Evolutionary conservation across 441 rosid species (phyloP).

Genomic region (Francoa sonchifolia): DNA sequence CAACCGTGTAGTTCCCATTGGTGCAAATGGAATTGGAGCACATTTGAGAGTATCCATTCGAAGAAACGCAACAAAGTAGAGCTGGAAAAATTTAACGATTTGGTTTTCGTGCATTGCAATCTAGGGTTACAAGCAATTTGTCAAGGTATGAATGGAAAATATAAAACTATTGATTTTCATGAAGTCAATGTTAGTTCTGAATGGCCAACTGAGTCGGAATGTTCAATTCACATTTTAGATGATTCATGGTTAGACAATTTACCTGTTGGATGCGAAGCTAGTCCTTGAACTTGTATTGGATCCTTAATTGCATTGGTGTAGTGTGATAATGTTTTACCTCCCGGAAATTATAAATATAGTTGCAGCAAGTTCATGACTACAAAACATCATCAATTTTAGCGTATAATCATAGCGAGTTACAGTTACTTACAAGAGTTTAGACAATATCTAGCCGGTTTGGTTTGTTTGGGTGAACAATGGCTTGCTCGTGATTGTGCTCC

Average conservation of each 20-base stretch:
- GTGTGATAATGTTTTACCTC: too few species aligned
- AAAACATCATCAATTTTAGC: too few species aligned
- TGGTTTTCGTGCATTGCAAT: slow-evolving; percentile 48
- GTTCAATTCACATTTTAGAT: slow-evolving; percentile 24
- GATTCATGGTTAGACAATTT: slow-evolving; percentile 38
- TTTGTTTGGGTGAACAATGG: too few species aligned
- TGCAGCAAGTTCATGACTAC: too few species aligned
- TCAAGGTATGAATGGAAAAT: slow-evolving; percentile 21
- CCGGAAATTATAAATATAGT: too few species aligned
- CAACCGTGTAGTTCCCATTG: slow-evolving; percentile 52
- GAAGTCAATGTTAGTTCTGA: slow-evolving; percentile 41
- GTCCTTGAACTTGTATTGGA: slow-evolving; percentile 22
- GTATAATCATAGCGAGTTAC: too few species aligned
- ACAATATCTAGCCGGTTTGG: too few species aligned
- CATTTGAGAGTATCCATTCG: slow-evolving; percentile 29
- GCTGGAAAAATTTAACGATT: slow-evolving; percentile 30
- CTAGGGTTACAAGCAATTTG: slow-evolving; percentile 36
- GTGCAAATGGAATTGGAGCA: slow-evolving; percentile 54
- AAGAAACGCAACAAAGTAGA: slow-evolving; percentile 26
- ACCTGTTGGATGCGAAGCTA: slow-evolving; percentile 23
- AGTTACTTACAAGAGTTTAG: too few species aligned
- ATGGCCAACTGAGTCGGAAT: slow-evolving; percentile 40
- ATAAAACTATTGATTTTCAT: slow-evolving; percentile 28
- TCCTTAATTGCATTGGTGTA: too few species aligned
- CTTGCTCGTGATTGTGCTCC: too few species aligned